Evolutionary conservation across 1,139 yeast genomes (phyloP), one percentile per base, ranked within the genome.

Genomic region (Debaryomycetaceae sp.): DNA sequence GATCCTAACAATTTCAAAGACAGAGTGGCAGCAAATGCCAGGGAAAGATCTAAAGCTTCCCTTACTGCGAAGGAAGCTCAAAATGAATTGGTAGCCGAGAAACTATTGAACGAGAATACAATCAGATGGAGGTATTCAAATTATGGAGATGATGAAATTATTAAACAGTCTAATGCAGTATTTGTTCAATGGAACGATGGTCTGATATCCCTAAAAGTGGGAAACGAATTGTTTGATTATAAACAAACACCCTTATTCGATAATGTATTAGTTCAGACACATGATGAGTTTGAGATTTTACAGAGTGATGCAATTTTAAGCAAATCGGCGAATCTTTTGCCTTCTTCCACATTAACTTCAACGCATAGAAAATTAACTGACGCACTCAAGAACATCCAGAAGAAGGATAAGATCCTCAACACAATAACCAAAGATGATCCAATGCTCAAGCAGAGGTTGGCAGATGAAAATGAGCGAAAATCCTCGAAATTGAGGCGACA

Each of bases 121-220:
- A 74, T 93, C 35, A 79, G 98, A 57, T 93, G 99, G 99, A 81
- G 95, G 65, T 90, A 91, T 62, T 84, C 89, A 27, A 80, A 78
- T 38, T 69, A 78, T 43, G 87, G 81, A 24, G 76, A 83, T 46
- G 78, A 74, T 49, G 84, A 79, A 45, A 81, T 87, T 52, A 78
- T 78, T 56, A 87, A 87, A 57, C 96, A 90, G 62, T 85, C 96
- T 6, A 93, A 93, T 59, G 84, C 97, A 4, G 90, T 93, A 59
- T 83, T 91, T 47, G 78, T 93, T 29, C 85, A 87, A 62, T 93
- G 99, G 99, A 85, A 87, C 46, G 98, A 93, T 65, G 99, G 99
- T 0, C 75, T 87, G 5, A 65, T 84, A 51, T 89, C 97, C 2
- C 70, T 93, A 49, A 91, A 89, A 57, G 70, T 95, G 39, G 99